Percentiles rank a stretch among this genome's conserved stretches.
phyloP scores from a whole-genome alignment of 495 filamentous ascomycete species.

The Aspergillus carlsbadensis region DNA sequence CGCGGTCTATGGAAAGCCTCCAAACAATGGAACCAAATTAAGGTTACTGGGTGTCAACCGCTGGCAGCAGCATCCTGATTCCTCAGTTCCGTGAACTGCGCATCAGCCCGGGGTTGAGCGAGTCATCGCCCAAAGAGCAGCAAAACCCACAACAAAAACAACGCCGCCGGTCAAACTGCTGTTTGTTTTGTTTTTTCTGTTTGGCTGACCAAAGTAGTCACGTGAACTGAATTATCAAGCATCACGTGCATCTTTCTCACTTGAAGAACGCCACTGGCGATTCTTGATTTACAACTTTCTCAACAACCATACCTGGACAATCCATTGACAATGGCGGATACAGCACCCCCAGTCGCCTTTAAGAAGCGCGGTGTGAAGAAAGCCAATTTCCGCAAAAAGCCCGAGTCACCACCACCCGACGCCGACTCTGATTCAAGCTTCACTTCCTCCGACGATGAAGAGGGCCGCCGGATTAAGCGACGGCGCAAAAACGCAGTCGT shows the following conservation, averaged over 20 bases:
- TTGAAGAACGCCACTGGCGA: background rate
- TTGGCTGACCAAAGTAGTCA: background rate
- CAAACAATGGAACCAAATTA: slow-evolving; percentile 11
- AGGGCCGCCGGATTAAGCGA: slow-evolving; percentile 73
- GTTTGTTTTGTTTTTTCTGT: slow-evolving; percentile 1
- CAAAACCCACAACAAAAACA: no score
- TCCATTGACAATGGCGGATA: background rate
- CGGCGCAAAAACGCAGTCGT: slow-evolving; percentile 66
- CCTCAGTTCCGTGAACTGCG: background rate
- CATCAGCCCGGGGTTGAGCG: no score
- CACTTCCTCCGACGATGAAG: slow-evolving; percentile 75
- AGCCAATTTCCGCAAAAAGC: slow-evolving; percentile 77
- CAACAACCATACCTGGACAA: background rate
- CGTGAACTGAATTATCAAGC: background rate
- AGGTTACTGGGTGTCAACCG: slow-evolving; percentile 8
- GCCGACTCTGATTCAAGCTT: slow-evolving; percentile 59
- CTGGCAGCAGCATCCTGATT: background rate
- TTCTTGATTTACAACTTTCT: background rate
- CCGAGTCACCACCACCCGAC: slow-evolving; percentile 73
- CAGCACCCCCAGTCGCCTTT: slow-evolving; percentile 47
- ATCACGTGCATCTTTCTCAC: background rate
- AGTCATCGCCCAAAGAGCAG: no score
- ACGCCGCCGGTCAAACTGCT: background rate
- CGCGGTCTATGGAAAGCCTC: background rate
- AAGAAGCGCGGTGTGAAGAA: slow-evolving; percentile 85